phyloP scores from a whole-genome alignment of 768 basidiomycete species.

The Cystobasidium onofrii region DNA sequence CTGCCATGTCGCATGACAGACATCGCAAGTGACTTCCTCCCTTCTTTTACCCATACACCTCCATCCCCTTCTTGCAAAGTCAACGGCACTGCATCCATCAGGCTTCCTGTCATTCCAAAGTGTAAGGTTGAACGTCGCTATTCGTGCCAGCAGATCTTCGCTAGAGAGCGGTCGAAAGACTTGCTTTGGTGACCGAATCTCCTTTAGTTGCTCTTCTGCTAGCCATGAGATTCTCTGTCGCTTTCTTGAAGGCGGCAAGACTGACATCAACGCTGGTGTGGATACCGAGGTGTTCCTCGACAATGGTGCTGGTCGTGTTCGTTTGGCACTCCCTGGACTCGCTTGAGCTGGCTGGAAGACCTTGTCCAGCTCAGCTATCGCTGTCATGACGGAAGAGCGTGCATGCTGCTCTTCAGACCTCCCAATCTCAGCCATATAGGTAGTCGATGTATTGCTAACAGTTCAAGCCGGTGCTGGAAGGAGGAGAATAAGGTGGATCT shows the following conservation, averaged over 20 bases:
- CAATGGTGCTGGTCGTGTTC: not conserved
- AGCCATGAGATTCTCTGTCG: not conserved
- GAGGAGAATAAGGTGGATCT: too few species aligned
- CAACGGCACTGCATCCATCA: not conserved
- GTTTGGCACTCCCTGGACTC: not conserved
- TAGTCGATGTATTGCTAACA: not conserved
- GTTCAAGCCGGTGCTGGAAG: too few species aligned
- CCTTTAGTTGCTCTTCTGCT: not conserved
- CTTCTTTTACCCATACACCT: conserved; percentile 16
- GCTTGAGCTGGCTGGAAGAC: conserved; percentile 6
- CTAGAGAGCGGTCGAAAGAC: not conserved
- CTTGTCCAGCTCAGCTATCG: not conserved
- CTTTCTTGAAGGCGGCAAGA: conserved; percentile 21
- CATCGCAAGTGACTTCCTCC: conserved; percentile 20
- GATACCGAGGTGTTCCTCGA: not conserved
- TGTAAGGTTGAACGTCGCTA: conserved; percentile 6
- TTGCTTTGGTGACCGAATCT: not conserved
- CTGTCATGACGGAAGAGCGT: not conserved
- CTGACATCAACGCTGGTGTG: conserved; percentile 26
- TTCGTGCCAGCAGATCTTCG: not conserved
- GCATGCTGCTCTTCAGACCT: not conserved
- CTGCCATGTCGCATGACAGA: not conserved
- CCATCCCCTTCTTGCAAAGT: conserved; percentile 24
- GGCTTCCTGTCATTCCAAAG: conserved; percentile 27
- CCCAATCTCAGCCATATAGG: not conserved